Evolutionary conservation across 306 rosid species (phyloP).

Genomic region (Trifolium dubium): DNA sequence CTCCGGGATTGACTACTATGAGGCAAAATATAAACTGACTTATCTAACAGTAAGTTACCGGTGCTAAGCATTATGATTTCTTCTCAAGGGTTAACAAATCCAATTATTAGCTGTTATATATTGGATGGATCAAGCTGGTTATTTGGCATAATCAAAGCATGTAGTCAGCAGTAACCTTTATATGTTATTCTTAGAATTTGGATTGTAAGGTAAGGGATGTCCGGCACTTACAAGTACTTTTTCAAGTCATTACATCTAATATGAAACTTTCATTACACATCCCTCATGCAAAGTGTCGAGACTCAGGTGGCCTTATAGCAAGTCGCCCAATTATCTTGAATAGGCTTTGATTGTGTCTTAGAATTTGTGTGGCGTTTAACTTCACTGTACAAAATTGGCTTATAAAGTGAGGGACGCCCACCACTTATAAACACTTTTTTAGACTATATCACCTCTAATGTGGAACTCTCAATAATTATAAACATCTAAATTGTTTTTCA

Average conservation of each 20-base stretch:
- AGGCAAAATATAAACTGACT: no score
- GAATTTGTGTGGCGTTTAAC: neutral
- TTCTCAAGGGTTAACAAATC: neutral
- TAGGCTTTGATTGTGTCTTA: neutral
- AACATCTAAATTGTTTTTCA: neutral
- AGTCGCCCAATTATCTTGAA: neutral
- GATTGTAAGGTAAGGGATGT: neutral
- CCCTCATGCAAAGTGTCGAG: neutral
- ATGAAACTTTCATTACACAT: neutral
- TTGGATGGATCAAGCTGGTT: conserved; percentile 30
- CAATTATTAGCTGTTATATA: neutral
- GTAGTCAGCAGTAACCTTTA: conserved; percentile 4
- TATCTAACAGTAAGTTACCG: no score
- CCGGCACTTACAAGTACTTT: neutral
- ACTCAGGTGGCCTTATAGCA: neutral
- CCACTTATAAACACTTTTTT: neutral
- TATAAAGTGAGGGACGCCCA: neutral
- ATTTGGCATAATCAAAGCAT: conserved; percentile 24
- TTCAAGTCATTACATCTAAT: neutral
- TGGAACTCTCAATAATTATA: neutral
- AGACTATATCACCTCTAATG: neutral
- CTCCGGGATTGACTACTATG: no score
- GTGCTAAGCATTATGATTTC: neutral
- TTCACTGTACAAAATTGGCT: neutral
- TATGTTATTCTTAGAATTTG: neutral